Evolutionary conservation across 1,139 yeast species (phyloP), one percentile per base, ranked within the genome.

Genomic region (Lodderomyces jiufengensis): DNA sequence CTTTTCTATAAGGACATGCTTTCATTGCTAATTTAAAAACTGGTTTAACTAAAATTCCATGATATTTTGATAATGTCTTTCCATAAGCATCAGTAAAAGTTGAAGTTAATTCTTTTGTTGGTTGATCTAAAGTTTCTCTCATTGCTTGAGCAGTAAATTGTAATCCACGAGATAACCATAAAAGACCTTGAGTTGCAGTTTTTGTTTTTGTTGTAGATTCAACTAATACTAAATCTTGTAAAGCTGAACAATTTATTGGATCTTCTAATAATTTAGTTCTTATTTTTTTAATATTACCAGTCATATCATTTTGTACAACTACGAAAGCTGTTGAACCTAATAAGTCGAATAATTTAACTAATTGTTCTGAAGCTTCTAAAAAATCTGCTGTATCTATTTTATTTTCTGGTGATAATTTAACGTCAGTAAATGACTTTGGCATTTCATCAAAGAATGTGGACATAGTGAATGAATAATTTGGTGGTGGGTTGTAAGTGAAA

Each of bases 21-120:
- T 85, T 85, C 96, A 87, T 87, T 39, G 96, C 96, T 56, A 88
- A 73, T 71, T 84, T 85, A 74, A 87, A 88, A 41, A 87, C 78
- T 20, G 95, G 95, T 55, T 84, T 83, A 46, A 87, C 72, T 54
- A 87, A 67, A 73, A 87, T 78, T 40, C 83, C 81, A 63, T 87
- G 97, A 63, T 78, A 80, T 60, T 87, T 80, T 40, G 84, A 74
- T 57, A 87, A 74, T 3, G 96, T 87, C 61, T 80, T 82, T 44
- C 71, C 56, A 66, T 87, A 87, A 18, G 95, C 85, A 50, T 80
- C 84, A 37, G 92, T 84, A 70, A 87, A 87, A 12, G 95, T 79
- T 52, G 71, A 76, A 39, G 84, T 68, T 57, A 87, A 70, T 63
- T 87, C 97, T 39, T 57, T 59, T 39, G 68, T 65, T 39, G 80